A percentile compares a stretch with the other conserved stretches of the same genome.
Evolutionary conservation across 495 filamentous ascomycete species (phyloP).

Genomic region (Penicillium longicatenatum): DNA sequence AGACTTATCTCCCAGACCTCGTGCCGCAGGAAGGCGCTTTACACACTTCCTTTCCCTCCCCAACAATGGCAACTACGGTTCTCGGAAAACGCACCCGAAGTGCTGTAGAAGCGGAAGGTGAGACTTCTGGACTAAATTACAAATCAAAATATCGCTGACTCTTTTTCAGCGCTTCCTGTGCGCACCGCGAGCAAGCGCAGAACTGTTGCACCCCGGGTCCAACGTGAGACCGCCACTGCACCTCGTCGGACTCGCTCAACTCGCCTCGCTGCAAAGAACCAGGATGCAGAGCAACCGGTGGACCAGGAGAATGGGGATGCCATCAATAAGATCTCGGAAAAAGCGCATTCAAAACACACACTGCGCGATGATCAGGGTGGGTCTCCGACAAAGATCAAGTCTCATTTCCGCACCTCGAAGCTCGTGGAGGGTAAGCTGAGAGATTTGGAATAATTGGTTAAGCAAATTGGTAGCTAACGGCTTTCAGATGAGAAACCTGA

Average conservation of each 20-base stretch:
- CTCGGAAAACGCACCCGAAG: slow-evolving; percentile 63
- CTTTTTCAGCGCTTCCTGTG: slow-evolving; percentile 36
- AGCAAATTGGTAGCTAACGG: background rate
- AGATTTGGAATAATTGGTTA: background rate
- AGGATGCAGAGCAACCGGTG: slow-evolving; percentile 22
- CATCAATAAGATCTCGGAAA: slow-evolving; percentile 24
- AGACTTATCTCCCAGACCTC: slow-evolving; percentile 4
- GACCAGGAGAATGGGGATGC: slow-evolving; percentile 35
- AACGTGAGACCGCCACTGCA: slow-evolving; percentile 26
- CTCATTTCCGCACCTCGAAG: slow-evolving; percentile 34
- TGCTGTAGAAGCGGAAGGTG: slow-evolving; percentile 57
- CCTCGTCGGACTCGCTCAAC: slow-evolving; percentile 40
- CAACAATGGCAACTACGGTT: slow-evolving; percentile 61
- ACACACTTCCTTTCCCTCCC: background rate
- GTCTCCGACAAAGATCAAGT: slow-evolving; percentile 36
- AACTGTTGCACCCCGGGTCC: slow-evolving; percentile 44
- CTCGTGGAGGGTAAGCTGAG: slow-evolving; percentile 34
- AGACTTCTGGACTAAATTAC: slow-evolving; percentile 2
- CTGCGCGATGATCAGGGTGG: slow-evolving; percentile 29
- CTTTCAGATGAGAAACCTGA: slow-evolving; percentile 4
- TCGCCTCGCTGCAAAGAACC: slow-evolving; percentile 32
- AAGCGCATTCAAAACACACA: slow-evolving; percentile 31
- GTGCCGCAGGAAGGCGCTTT: slow-evolving; percentile 16
- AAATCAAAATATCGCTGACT: slow-evolving; percentile 7
- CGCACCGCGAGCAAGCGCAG: slow-evolving; percentile 66